Evolutionary conservation across 148 eudicot species (phyloP), one percentile per base, ranked within the genome.

Genomic region (Vaccinium darrowii): DNA sequence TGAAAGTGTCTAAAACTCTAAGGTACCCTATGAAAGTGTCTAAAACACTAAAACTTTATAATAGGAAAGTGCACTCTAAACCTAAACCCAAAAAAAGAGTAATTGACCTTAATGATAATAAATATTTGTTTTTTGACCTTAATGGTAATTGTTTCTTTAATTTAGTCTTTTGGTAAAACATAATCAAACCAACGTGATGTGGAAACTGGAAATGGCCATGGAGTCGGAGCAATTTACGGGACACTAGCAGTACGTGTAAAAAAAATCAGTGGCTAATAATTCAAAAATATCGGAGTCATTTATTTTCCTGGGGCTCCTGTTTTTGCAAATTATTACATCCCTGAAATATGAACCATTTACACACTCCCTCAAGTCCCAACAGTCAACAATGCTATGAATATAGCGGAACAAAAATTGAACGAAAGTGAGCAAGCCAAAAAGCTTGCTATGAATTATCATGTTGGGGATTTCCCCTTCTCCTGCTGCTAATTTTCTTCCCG

Each of bases 401-500:
- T 43, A 43, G 51, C 39, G 53, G 23, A 3, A 7, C 39, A 73
- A 36, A 73, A 30, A 0, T 27, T 3, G 2, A 19, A 6, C 2
- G 25, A 72, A 15, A 33, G 77, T 1, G 43, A 33, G 76, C 18
- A 33, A 33, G 49, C 8, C 43, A 19, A 43, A 76, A 49, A 8
- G 52, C 43, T 43, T 39, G 60, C 81, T 85, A 81, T 76, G 89
- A 85, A 56, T 89, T 87, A 72, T 90, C 90, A 83, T 86, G 74
- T 78, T 90, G 73, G 65, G 87, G 36, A 67, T 63, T 84, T 21
- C 72, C 86, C 86, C 79, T 89, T 87, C 81, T 87, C 85, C 90
- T 90, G 73, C 91, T 84, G 8, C 71, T 79, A 75, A 21, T 83
- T 84, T 79, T 91, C 92, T 85, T 92, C 81, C 81, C 87, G 9